Conservation (phyloP, 164 flowering plant genomes). For the Liquidambar formosana region DNA sequence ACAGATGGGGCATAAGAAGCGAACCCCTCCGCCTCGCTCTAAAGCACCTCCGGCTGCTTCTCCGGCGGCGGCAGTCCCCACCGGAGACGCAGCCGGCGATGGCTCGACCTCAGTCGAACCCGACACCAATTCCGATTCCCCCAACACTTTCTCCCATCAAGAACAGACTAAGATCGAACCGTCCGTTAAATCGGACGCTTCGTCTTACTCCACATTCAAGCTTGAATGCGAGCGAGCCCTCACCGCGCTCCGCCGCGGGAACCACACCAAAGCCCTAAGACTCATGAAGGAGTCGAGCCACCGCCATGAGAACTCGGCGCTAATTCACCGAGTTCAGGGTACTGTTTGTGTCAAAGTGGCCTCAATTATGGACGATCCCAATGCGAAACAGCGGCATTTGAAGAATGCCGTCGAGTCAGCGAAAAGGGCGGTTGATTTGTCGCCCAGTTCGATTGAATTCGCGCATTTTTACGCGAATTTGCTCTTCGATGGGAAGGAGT, state of each 20-base stretch:
- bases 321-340: conserved; percentile 78
- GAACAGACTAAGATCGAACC: conserved; percentile 16
- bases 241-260: conserved; percentile 74
- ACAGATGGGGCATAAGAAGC: conserved; percentile 77
- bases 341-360: conserved; percentile 76
- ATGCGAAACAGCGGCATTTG: conserved; percentile 63
- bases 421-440: conserved; percentile 51
- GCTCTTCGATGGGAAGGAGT: conserved; percentile 75
- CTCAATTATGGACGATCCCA: conserved; percentile 67
- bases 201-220: conserved; percentile 44
- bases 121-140: background rate
- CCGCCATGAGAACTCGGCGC: conserved; percentile 44
- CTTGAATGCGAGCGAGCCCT: conserved; percentile 84
- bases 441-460: conserved; percentile 86
- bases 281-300: conserved; percentile 69
- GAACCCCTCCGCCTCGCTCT: conserved; percentile 47
- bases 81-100: conserved; percentile 2
- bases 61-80: conserved; percentile 2
- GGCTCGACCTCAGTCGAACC: background rate
- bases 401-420: conserved; percentile 75
- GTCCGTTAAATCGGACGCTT: conserved; percentile 13
- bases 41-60: conserved; percentile 28
- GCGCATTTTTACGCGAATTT: conserved; percentile 85
- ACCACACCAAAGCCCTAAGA: conserved; percentile 82
- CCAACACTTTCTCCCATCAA: background rate